Base-by-base conservation (phyloP, 192 early-diverging fungal genomes). In the Haplosporangium gracile region DNA sequence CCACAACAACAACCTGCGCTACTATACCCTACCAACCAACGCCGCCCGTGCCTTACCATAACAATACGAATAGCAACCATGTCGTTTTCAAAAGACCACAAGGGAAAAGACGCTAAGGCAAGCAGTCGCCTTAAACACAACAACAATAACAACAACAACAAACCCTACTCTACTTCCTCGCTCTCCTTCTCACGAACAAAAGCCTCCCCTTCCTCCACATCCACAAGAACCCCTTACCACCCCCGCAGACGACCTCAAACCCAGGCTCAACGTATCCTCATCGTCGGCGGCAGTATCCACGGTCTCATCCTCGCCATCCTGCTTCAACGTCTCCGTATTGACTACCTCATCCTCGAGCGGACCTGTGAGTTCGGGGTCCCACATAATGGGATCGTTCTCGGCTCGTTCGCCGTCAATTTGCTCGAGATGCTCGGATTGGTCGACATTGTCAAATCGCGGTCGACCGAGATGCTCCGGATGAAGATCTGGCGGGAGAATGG, bases 371-470 rank as follows among this genome's bases (percentile, higher is more conserved):
- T 43, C 51, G 78, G 49, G 24, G 16, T 74, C 32, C 29, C 15
- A 15, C 57, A 43, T 29, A 20, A 63, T 26, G 71, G 71, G 1
- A 69, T 42, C 53, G 71, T 80, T 15, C 65, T 70, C 32, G 55
- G 76, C 60, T 38, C 65, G 42, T 70, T 65, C 43, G 76, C 8
- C 20, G 24, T 68, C 26, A 77, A 70, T 26, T 29, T 51, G 45
- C 60, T 80, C 24, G 78, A 80, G 26, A 45, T 71, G 26, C 78
- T 80, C 16, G 78, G 78, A 22, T 55, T 80, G 15, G 10, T 80
- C 57, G 70, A 71, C 40, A 16, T 22, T 15, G n/a, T 71, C 39
- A 71, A 71, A 22, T 24, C 20, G 7, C 22, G 22, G 13, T 71
- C 70, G 20, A 42, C 39, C 2, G 70, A 71, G 13, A 20, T 71